Conservation (phyloP, 228 moss, liverwort and hornwort species). For the Sphagnum magellanicum region DNA sequence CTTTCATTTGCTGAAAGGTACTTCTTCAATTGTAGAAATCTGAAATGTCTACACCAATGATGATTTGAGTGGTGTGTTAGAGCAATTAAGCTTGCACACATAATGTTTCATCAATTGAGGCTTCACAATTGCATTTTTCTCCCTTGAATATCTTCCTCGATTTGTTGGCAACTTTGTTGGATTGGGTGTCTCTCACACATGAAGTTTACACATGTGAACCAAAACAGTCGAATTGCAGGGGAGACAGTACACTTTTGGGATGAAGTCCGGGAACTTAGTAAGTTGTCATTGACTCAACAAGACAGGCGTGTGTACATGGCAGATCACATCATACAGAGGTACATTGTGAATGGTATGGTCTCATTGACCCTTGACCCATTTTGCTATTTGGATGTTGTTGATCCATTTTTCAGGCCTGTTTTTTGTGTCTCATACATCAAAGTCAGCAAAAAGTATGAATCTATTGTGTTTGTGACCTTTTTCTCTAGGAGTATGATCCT, state of each 20-base stretch:
- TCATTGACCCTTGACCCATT: background rate
- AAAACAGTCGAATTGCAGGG: slow-evolving; percentile 30
- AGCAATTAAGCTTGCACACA: too few relatives aligned
- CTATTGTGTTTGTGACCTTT: too few relatives aligned
- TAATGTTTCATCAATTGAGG: too few relatives aligned
- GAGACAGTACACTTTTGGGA: slow-evolving; percentile 22
- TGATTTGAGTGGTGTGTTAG: background rate
- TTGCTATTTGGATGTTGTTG: too few relatives aligned
- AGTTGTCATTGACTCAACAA: slow-evolving; percentile 14
- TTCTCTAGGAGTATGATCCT: too few relatives aligned
- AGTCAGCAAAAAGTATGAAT: too few relatives aligned
- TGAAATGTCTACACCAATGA: background rate
- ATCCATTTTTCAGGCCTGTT: too few relatives aligned
- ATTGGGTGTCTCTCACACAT: background rate
- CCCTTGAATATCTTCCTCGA: background rate
- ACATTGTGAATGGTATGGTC: slow-evolving; percentile 21
- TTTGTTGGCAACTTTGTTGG: background rate
- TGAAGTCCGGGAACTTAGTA: slow-evolving; percentile 26
- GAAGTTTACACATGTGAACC: background rate
- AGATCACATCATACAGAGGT: slow-evolving; percentile 29
- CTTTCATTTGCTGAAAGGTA: slow-evolving; percentile 36
- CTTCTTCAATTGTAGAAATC: background rate
- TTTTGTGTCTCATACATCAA: too few relatives aligned
- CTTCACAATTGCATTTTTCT: too few relatives aligned
- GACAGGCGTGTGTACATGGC: slow-evolving; percentile 34